phyloP scores from a whole-genome alignment of 2,329 filamentous ascomycete species.

The Ophiostoma quercus region DNA sequence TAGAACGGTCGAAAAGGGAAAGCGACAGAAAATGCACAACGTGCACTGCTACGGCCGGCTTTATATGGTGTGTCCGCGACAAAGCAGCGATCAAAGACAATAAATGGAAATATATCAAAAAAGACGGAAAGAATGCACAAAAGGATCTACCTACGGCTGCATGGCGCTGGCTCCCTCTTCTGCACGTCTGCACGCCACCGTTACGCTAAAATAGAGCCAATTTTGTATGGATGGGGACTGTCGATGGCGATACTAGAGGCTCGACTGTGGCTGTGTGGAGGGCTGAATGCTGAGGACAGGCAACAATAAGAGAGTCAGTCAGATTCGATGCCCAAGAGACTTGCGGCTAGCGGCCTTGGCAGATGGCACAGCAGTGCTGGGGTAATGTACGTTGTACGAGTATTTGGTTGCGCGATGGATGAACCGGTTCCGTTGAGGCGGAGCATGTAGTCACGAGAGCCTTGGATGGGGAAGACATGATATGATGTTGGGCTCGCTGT shows the following conservation, averaged over 20 bases:
- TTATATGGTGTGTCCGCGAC: background rate
- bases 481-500: background rate
- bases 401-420: background rate
- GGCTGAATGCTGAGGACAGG: background rate
- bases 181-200: slow-evolving; percentile 16
- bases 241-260: background rate
- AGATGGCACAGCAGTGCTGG: background rate
- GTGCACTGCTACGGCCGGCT: background rate
- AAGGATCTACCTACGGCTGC: background rate
- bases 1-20: background rate
- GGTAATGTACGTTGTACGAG: background rate
- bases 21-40: background rate
- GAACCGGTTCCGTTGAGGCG: background rate
- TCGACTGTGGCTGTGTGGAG: slow-evolving; percentile 6
- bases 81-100: background rate
- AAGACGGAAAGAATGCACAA: background rate
- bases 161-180: slow-evolving; percentile 16
- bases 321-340: background rate
- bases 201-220: slow-evolving; percentile 19
- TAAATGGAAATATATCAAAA: background rate
- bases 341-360: slow-evolving; percentile 5
- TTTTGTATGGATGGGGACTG: background rate
- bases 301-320: background rate
- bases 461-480: background rate
- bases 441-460: slow-evolving; percentile 1